Percentiles rank a stretch among this genome's conserved stretches.
These are phyloP conservation scores for Beauveria bassiana DNA, from an alignment of 2,329 filamentous ascomycete species.

Conservation along the genomic window DNA sequence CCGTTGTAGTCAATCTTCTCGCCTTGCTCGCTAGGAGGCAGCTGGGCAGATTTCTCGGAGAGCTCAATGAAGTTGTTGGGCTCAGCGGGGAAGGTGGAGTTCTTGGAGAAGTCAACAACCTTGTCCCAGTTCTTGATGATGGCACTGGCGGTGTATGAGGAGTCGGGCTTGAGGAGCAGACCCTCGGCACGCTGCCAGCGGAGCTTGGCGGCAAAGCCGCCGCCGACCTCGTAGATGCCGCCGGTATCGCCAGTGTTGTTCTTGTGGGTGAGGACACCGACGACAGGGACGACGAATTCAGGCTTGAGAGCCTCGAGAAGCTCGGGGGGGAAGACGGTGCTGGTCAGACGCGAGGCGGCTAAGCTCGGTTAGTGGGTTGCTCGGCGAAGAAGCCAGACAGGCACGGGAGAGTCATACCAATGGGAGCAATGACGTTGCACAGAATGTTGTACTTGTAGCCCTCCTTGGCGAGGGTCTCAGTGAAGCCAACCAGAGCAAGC, in stretches of 20 bases:
- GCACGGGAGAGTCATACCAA: conserved; percentile 35
- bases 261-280: conserved; percentile 80
- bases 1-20: conserved; percentile 74
- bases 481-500: conserved; percentile 91
- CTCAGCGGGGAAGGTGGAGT: conserved; percentile 74
- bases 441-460: conserved; percentile 97
- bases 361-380: conserved; percentile 14
- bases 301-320: conserved; percentile 78
- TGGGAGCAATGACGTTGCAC: conserved; percentile 88
- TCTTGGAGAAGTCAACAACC: conserved; percentile 71
- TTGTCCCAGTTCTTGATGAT: conserved; percentile 85
- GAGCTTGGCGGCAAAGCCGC: conserved; percentile 85
- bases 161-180: conserved; percentile 81
- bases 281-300: conserved; percentile 90
- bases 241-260: conserved; percentile 78
- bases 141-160: conserved; percentile 78
- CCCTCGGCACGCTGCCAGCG: conserved; percentile 92
- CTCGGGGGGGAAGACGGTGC: conserved; percentile 93
- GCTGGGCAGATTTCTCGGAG: conserved; percentile 74
- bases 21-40: conserved; percentile 63
- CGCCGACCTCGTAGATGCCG: conserved; percentile 87
- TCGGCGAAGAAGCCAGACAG: not conserved
- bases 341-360: conserved; percentile 92
- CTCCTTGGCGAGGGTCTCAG: conserved; percentile 95
- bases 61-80: conserved; percentile 82